Evolutionary conservation across 1,284 basidiomycete species (phyloP).

Genomic region (Trichosporon asahii): DNA sequence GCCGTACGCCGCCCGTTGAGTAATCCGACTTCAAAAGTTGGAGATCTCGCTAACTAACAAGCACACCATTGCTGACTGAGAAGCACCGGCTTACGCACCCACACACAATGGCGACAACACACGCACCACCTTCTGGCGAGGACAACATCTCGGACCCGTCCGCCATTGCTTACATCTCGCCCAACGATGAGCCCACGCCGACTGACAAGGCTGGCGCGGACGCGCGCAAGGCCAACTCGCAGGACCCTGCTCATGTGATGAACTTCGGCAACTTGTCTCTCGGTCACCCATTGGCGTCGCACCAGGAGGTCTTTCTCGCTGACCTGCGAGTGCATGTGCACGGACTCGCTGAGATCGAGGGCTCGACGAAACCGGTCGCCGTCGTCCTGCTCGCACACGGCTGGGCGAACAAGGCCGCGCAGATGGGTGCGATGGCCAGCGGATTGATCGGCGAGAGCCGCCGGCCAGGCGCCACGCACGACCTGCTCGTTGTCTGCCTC

Average conservation of each 20-base stretch:
- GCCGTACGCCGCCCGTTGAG: background rate
- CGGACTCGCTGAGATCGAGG: constrained; percentile 41
- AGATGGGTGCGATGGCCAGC: constrained; percentile 37
- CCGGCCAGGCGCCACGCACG: constrained; percentile 25
- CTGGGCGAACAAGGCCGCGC: constrained; percentile 35
- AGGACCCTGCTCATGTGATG: constrained; percentile 20
- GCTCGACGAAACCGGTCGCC: constrained; percentile 28
- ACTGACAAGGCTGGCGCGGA: constrained; percentile 9
- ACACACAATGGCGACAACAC: background rate
- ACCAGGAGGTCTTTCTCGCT: constrained; percentile 25
- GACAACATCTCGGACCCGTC: background rate
- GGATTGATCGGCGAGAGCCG: constrained; percentile 37
- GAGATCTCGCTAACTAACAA: background rate
- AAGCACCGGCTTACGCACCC: background rate
- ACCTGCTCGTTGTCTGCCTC: constrained; percentile 47
- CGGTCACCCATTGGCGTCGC: constrained; percentile 20
- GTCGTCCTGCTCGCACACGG: constrained; percentile 43
- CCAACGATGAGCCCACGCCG: constrained; percentile 4
- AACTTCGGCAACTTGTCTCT: constrained; percentile 34
- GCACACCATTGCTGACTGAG: background rate
- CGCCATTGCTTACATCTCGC: background rate
- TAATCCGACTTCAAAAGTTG: background rate
- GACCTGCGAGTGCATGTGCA: constrained; percentile 39
- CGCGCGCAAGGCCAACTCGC: constrained; percentile 12
- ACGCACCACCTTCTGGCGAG: background rate